These are phyloP conservation scores for Kernera saxatilis DNA, from an alignment of 345 rosid genomes.

Conservation along the genomic window DNA sequence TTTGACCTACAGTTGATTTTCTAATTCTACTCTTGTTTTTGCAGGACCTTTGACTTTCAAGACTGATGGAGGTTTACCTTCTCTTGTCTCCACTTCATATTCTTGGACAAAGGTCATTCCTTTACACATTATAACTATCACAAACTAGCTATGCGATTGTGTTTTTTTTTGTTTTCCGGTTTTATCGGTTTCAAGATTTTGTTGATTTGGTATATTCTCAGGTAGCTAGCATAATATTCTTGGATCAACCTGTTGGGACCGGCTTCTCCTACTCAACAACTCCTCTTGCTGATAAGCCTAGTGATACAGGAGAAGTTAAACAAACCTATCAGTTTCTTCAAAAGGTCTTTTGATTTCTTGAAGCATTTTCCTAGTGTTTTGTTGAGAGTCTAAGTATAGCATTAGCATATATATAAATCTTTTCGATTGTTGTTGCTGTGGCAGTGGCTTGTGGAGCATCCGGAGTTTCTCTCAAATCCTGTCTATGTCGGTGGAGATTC, in stretches of 20 bases:
- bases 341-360: too few species aligned
- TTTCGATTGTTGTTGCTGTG: neutral
- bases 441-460: neutral
- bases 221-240: constrained; percentile 10
- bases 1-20: neutral
- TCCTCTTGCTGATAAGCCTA: constrained; percentile 20
- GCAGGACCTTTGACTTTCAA: constrained; percentile 58
- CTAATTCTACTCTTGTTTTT: neutral
- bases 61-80: constrained; percentile 49
- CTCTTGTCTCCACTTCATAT: constrained; percentile 44
- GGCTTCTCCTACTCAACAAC: constrained; percentile 61
- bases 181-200: neutral
- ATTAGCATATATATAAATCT: neutral
- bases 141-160: neutral
- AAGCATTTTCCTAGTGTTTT: neutral
- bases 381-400: neutral
- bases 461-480: neutral
- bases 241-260: constrained; percentile 49
- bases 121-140: neutral
- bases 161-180: too few species aligned
- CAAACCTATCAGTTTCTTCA: constrained; percentile 6
- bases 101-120: constrained; percentile 61
- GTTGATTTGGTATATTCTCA: neutral
- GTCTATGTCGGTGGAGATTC: neutral
- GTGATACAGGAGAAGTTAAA: constrained; percentile 39